phyloP scores from a whole-genome alignment of 1,284 basidiomycete genomes.

The Fomes fomentarius region DNA sequence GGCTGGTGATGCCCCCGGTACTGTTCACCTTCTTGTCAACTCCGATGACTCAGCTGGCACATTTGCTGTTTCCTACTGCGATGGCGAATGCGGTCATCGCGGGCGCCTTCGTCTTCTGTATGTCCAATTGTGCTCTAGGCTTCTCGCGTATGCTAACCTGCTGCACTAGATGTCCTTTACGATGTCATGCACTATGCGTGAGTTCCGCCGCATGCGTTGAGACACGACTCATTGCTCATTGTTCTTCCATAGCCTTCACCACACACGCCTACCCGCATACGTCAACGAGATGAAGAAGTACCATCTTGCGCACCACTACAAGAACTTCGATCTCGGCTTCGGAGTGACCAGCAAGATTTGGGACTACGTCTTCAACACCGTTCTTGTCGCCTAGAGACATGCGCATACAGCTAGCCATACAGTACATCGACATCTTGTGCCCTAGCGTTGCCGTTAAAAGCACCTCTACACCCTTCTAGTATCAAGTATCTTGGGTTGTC shows the following conservation, averaged over 20 bases:
- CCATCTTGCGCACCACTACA: conserved; percentile 98
- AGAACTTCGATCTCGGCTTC: conserved; percentile 98
- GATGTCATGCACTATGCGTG: conserved; percentile 93
- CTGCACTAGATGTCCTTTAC: conserved; percentile 86
- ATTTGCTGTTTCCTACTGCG: conserved; percentile 81
- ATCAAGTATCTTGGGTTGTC: neutral
- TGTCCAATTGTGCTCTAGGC: conserved; percentile 33
- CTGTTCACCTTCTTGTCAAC: conserved; percentile 81
- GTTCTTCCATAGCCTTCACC: conserved; percentile 64
- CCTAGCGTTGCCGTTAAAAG: neutral
- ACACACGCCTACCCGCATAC: conserved; percentile 89
- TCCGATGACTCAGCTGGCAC: conserved; percentile 90
- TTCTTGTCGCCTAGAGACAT: conserved; percentile 66
- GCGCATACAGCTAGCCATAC: no score
- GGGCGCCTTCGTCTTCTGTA: conserved; percentile 90
- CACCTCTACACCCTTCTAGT: conserved; percentile 1
- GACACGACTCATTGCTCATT: conserved; percentile 11
- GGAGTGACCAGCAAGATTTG: conserved; percentile 97
- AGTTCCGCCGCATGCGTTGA: conserved; percentile 32
- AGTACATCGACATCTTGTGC: neutral
- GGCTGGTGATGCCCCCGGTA: conserved; percentile 96
- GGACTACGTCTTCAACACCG: conserved; percentile 92
- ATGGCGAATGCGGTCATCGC: conserved; percentile 94
- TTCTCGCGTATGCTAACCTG: conserved; percentile 42
- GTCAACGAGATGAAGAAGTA: conserved; percentile 95